phyloP scores from a whole-genome alignment of 139 green algal genomes.

The Chlorella vulgaris region DNA sequence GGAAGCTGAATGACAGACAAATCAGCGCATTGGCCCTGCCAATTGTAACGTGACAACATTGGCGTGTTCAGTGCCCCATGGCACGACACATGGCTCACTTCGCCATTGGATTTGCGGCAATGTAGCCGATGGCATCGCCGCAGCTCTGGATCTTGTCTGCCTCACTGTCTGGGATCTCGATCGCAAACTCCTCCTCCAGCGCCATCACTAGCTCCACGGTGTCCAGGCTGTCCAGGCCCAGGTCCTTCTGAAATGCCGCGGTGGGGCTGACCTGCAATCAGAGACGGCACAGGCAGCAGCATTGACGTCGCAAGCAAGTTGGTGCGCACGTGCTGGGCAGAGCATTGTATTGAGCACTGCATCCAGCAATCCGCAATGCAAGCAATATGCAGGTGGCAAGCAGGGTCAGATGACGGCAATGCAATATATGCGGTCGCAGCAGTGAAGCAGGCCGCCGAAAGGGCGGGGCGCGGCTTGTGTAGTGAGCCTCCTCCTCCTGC shows the following conservation, averaged over 20 bases:
- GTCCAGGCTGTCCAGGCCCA: conserved; percentile 98
- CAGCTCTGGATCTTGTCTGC: conserved; percentile 96
- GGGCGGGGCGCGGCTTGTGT: no score
- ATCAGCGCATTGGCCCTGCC: no score
- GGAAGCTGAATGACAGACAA: no score
- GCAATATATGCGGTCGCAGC: no score
- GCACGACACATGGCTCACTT: conserved; percentile 57
- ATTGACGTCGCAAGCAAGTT: no score
- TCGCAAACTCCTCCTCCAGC: conserved; percentile 98
- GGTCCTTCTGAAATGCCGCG: conserved; percentile 91
- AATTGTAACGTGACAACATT: no score
- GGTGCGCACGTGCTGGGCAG: no score
- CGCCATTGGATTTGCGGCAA: conserved; percentile 84
- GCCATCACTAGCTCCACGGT: conserved; percentile 99
- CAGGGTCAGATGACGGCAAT: no score
- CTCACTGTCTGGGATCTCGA: conserved; percentile 98
- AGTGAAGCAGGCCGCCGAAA: no score
- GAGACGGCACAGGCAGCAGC: neutral
- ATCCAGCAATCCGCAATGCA: no score
- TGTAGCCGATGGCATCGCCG: conserved; percentile 92
- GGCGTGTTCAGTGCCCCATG: neutral
- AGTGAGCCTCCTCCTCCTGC: neutral
- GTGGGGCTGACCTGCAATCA: conserved; percentile 70
- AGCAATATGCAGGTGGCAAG: no score
- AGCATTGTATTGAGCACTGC: no score